Evolutionary conservation across 352 stramenopile species (phyloP), one percentile per base, ranked within the genome.

Genomic region (Lagenidium giganteum): DNA sequence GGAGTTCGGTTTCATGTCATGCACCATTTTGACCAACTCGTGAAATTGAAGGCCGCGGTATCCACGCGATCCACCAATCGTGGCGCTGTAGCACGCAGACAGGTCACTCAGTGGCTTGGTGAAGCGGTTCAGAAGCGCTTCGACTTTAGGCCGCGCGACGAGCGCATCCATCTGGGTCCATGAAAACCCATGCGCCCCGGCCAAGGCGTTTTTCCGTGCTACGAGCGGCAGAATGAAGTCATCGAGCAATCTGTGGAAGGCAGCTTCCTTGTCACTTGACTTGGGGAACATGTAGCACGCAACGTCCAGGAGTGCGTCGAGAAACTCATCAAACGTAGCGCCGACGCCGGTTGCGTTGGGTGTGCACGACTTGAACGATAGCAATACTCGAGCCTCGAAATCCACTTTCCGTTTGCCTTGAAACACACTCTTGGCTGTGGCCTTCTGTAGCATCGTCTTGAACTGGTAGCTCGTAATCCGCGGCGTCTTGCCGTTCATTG

Each of bases 391-490:
- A 2, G 75, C 69, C 11, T 71, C 67, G 24, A 89, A 75, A 3
- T 69, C 52, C 2, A 72, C 29, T 29, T 82, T 84, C 8, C 34
- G 44, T 1, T 64, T 32, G 35, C 38, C 16, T 11, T 65, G 51
- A 16, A 54, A 57, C 1, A 63, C 18, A 2, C 17, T 43, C 8
- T 36, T 26, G 0, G 51, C 34, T 0, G 56, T 73, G 4, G 61
- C 37, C 50, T 74, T 76, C 23, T 78, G 55, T 2, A 82, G 24
- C 16, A 82, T 41, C 18, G 67, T 54, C 36, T 87, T 89, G 61
- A 89, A 86, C 28, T 89, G 73, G 14, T 70, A 82, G 27, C 66
- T 70, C 8, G 75, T 73, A 23, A 89, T 64, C 2, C 49, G 48
- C n/a, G 72, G 52, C 2, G 37, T 54, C 14, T 59, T 68, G 34